Conservation (phyloP, 2,329 filamentous ascomycete species). For the Pseudogymnoascus sp. region DNA sequence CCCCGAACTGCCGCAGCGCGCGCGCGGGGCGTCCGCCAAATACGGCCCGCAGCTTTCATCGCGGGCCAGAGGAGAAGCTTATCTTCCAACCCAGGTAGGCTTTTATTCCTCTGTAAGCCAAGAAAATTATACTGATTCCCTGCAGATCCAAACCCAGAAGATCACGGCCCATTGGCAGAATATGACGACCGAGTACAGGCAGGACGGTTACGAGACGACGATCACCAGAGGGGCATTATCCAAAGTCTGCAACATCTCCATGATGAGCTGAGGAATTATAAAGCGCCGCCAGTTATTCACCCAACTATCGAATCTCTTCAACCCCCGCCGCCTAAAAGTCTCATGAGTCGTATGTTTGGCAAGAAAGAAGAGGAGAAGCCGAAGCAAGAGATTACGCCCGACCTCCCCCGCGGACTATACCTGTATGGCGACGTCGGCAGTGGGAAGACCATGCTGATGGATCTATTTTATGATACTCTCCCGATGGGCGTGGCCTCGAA, state of each 20-base stretch:
- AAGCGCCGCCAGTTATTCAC: conserved; percentile 66
- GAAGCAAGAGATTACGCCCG: conserved; percentile 54
- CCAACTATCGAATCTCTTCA: conserved; percentile 68
- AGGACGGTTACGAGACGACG: conserved; percentile 74
- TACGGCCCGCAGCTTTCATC: neutral
- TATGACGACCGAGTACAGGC: conserved; percentile 76
- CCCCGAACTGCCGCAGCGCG: neutral
- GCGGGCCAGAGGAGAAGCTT: conserved; percentile 3
- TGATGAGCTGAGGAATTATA: conserved; percentile 70
- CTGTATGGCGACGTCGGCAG: conserved; percentile 95
- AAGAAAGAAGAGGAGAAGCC: conserved; percentile 32
- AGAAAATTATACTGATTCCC: neutral
- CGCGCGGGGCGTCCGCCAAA: neutral
- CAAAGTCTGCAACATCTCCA: conserved; percentile 84
- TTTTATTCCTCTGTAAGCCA: neutral
- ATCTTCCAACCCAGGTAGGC: neutral
- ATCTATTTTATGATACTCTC: conserved; percentile 91
- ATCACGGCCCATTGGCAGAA: conserved; percentile 69
- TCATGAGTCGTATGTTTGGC: too few species aligned
- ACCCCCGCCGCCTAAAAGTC: conserved; percentile 46
- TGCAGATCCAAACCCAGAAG: conserved; percentile 22
- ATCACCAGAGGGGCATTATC: conserved; percentile 87
- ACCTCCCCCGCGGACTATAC: conserved; percentile 82
- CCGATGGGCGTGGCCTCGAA: conserved; percentile 73
- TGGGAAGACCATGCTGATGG: conserved; percentile 99